These are phyloP conservation scores for Blastobotrys serpentis DNA, from an alignment of 1,139 yeast species.

Conservation along the genomic window DNA sequence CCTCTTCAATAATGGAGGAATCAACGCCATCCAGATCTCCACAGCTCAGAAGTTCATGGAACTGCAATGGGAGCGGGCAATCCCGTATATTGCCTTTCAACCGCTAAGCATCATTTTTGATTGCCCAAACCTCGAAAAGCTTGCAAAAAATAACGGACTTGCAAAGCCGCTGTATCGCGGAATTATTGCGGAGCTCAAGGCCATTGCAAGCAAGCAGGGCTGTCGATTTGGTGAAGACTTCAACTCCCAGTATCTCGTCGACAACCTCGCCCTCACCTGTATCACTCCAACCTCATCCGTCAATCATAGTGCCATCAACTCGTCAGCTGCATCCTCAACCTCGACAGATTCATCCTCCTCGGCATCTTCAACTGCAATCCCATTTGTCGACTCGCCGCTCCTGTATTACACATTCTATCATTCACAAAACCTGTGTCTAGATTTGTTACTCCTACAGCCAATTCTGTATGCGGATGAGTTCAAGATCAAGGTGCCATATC, in stretches of 20 bases:
- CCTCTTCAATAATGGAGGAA: constrained; percentile 18
- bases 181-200: constrained; percentile 66
- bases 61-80: constrained; percentile 81
- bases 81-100: constrained; percentile 74
- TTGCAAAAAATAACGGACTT: constrained; percentile 59
- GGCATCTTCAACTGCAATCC: constrained; percentile 13
- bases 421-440: constrained; percentile 58
- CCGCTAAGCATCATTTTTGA: constrained; percentile 75
- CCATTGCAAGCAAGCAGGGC: constrained; percentile 52
- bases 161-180: constrained; percentile 87
- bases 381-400: constrained; percentile 28
- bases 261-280: constrained; percentile 16
- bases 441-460: constrained; percentile 76
- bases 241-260: constrained; percentile 12
- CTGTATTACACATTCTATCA: constrained; percentile 62
- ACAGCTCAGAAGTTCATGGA: constrained; percentile 51
- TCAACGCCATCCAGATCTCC: constrained; percentile 25
- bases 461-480: constrained; percentile 83
- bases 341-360: constrained; percentile 16
- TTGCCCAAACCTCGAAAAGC: constrained; percentile 56
- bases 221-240: constrained; percentile 8
- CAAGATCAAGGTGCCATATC: constrained; percentile 81
- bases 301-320: constrained; percentile 32
- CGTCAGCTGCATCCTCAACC: constrained; percentile 21
- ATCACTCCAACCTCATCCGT: constrained; percentile 18